These are phyloP conservation scores for Phlebiopsis flavidoalba DNA, from an alignment of 768 basidiomycete species.

Conservation along the genomic window DNA sequence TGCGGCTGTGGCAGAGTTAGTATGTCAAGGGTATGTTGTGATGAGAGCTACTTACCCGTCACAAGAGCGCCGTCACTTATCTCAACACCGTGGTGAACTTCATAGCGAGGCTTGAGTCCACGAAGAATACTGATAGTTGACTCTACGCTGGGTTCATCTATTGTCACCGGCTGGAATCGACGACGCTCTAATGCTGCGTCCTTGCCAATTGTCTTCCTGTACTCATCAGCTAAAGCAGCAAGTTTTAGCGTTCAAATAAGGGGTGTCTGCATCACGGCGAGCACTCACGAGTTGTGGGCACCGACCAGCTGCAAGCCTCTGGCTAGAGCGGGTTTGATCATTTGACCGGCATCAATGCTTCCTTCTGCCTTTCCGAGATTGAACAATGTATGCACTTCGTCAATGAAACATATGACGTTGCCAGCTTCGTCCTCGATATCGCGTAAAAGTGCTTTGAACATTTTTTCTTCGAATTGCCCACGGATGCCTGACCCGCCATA, in stretches of 20 bases:
- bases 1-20: constrained; percentile 36
- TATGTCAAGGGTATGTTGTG: not conserved
- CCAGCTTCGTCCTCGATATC: constrained; percentile 88
- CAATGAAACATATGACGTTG: constrained; percentile 88
- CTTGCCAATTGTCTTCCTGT: constrained; percentile 87
- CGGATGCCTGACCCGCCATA: constrained; percentile 89
- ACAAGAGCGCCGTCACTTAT: constrained; percentile 87
- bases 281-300: constrained; percentile 77
- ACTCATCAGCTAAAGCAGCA: constrained; percentile 63
- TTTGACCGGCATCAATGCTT: constrained; percentile 86
- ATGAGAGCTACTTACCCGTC: constrained; percentile 38
- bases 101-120: constrained; percentile 79
- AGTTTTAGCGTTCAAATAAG: not conserved
- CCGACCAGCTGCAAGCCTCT: constrained; percentile 85
- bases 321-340: constrained; percentile 91
- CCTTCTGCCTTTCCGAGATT: constrained; percentile 91
- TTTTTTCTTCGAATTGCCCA: constrained; percentile 90
- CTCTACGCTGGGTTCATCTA: constrained; percentile 85
- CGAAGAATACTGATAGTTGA: constrained; percentile 84
- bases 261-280: too few relatives aligned
- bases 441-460: constrained; percentile 81
- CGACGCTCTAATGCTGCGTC: constrained; percentile 81
- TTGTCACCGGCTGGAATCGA: constrained; percentile 84
- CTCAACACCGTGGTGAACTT: constrained; percentile 91
- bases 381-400: constrained; percentile 86